Percentiles rank a stretch among this genome's conserved stretches.
phyloP scores from a whole-genome alignment of 129 eudicot species.

The Helichrysum umbraculigerum region DNA sequence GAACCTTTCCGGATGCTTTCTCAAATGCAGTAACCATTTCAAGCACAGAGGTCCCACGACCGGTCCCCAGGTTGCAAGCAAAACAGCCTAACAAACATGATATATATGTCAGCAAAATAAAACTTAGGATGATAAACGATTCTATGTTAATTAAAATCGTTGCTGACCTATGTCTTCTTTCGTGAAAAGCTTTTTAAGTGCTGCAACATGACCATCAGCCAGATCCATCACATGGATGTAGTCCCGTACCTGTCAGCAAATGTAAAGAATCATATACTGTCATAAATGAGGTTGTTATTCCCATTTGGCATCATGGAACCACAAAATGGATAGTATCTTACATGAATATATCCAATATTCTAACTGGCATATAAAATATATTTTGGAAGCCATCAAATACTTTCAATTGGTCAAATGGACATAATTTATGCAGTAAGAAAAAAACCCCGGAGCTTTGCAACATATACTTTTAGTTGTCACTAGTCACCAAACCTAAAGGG shows the following conservation, averaged over 20 bases:
- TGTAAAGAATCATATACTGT: constrained; percentile 1
- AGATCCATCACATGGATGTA: constrained; percentile 99
- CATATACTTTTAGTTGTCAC: neutral
- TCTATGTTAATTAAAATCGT: constrained; percentile 9
- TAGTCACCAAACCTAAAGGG: neutral
- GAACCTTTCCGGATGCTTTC: constrained; percentile 89
- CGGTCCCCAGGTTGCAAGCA: constrained; percentile 92
- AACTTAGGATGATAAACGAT: neutral
- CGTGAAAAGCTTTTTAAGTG: constrained; percentile 72
- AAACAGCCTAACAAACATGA: constrained; percentile 60
- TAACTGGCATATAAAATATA: neutral
- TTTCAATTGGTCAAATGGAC: neutral
- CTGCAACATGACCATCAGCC: constrained; percentile 98
- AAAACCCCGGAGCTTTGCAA: neutral
- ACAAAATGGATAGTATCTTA: neutral
- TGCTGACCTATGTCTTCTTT: constrained; percentile 68
- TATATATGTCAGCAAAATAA: constrained; percentile 12
- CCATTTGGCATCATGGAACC: neutral
- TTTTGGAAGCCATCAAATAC: neutral
- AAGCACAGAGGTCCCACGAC: constrained; percentile 84
- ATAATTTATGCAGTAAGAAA: neutral
- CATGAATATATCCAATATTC: neutral
- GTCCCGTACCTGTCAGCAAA: constrained; percentile 61
- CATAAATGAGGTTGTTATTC: neutral
- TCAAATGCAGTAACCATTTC: constrained; percentile 96